These are phyloP conservation scores for Penicillium parvum DNA, from an alignment of 495 filamentous ascomycete species.

Conservation along the genomic window DNA sequence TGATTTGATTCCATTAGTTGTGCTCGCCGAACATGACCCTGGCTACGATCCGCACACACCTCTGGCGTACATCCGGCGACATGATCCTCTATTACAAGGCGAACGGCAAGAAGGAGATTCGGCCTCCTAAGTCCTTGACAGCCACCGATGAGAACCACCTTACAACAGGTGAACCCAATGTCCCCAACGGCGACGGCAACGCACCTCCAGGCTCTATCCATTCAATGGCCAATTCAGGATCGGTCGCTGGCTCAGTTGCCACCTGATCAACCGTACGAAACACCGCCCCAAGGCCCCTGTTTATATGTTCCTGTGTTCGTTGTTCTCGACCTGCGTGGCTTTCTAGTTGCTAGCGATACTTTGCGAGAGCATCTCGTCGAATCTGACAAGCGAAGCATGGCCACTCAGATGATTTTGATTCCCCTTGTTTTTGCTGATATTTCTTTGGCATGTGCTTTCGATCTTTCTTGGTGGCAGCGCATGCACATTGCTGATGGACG, in stretches of 20 bases:
- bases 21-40: constrained; percentile 77
- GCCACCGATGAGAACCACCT: constrained; percentile 16
- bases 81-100: constrained; percentile 86
- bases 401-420: constrained; percentile 16
- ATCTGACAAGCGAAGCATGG: constrained; percentile 10
- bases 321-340: not conserved
- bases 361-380: constrained; percentile 2
- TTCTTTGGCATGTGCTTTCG: constrained; percentile 3
- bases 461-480: constrained; percentile 9
- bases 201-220: constrained; percentile 33
- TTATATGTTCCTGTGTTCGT: not conserved
- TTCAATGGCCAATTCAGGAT: constrained; percentile 35
- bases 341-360: constrained; percentile 11
- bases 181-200: constrained; percentile 20
- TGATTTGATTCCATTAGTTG: constrained; percentile 38
- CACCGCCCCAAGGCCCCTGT: not conserved
- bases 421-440: constrained; percentile 9
- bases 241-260: constrained; percentile 27
- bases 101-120: constrained; percentile 66
- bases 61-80: constrained; percentile 91
- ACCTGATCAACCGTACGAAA: too few species aligned
- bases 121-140: constrained; percentile 18
- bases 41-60: constrained; percentile 79
- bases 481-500: not conserved
- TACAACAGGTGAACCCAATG: constrained; percentile 4